Base-by-base conservation (phyloP, 306 rosid species). In the Trifolium pratense region DNA sequence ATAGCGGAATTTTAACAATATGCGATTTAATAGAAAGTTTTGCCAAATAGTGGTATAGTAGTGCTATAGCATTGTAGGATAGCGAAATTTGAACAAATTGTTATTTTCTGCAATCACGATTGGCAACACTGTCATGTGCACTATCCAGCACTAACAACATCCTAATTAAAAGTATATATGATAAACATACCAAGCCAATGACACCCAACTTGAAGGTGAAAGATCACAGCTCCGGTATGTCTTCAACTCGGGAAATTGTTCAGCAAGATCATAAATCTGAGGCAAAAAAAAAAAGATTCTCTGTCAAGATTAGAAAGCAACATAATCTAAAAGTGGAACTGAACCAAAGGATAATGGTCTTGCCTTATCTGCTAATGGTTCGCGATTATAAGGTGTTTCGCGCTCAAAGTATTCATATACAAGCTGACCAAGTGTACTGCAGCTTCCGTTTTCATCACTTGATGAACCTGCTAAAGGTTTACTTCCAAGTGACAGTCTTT, bases 191-290 rank as follows among this genome's bases (percentile, higher is more conserved):
- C 97, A 88, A 37, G 97, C 88, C 56, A 91, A 84, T 66, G 94
- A 89, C 66, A 91, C 70, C 97, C 97, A 91, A 82, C 97, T 91
- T 31, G 92, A 81, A 57, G 90, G 89, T 60, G 88, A 84, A 75
- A 91, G 80, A 79, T 89, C 97, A 70, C 88, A 89, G 80, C 97
- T 91, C 82, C 79, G 74, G 75, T 66, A 84, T 10, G 90, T 85
- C 82, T 63, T 82, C 70, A 91, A 61, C 73, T 80, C 86, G 6
- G 97, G 89, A 85, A 91, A 89, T 53, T 67, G 83, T 32, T 82
- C 66, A 21, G 85, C 85, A 68, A 91, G 97, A 49, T 85, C 71
- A 59, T 78, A 56, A 71, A 87, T 86, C 97, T 91, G 88, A 69
- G 62, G 76, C 72, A 79, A 58, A 69, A 60, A 55, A 52, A 55